A percentile compares a stretch with the other conserved stretches of the same genome.
Conservation (phyloP, 768 basidiomycete species). For the Amanita fuliginea region DNA sequence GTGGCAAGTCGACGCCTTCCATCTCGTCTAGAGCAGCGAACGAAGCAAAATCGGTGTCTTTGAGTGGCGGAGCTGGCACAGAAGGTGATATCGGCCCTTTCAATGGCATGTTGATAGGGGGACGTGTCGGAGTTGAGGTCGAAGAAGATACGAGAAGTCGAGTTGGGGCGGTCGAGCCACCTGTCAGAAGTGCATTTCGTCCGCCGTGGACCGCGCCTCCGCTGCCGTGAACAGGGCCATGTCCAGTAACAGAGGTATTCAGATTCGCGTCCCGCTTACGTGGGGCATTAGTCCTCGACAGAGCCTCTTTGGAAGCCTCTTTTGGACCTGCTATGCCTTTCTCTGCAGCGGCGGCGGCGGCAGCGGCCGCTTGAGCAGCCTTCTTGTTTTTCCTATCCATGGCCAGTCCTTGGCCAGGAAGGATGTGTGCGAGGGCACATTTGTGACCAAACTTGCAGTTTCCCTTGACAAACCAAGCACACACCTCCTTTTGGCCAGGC, state of each 20-base stretch:
- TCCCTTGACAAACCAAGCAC: constrained; percentile 90
- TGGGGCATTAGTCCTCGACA: constrained; percentile 16
- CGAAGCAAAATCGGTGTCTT: constrained; percentile 64
- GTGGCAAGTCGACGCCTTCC: constrained; percentile 33
- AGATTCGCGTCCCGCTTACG: constrained; percentile 24
- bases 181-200: constrained; percentile 28
- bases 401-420: constrained; percentile 88
- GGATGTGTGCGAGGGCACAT: constrained; percentile 89
- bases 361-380: constrained; percentile 62
- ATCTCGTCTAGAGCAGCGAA: constrained; percentile 58
- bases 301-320: constrained; percentile 10
- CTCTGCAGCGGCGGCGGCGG: constrained; percentile 29
- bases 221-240: constrained; percentile 22
- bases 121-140: constrained; percentile 16
- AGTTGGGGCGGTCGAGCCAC: constrained; percentile 62
- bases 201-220: constrained; percentile 10
- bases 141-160: constrained; percentile 26
- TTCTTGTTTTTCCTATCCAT: constrained; percentile 99
- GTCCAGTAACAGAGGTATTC: constrained; percentile 9
- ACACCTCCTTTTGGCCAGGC: constrained; percentile 73
- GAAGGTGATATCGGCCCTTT: constrained; percentile 68
- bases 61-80: constrained; percentile 67
- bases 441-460: constrained; percentile 66
- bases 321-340: constrained; percentile 17
- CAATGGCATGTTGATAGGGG: constrained; percentile 44